Base-by-base conservation (phyloP, 2,329 filamentous ascomycete species). In the Ophiostoma populinum region DNA sequence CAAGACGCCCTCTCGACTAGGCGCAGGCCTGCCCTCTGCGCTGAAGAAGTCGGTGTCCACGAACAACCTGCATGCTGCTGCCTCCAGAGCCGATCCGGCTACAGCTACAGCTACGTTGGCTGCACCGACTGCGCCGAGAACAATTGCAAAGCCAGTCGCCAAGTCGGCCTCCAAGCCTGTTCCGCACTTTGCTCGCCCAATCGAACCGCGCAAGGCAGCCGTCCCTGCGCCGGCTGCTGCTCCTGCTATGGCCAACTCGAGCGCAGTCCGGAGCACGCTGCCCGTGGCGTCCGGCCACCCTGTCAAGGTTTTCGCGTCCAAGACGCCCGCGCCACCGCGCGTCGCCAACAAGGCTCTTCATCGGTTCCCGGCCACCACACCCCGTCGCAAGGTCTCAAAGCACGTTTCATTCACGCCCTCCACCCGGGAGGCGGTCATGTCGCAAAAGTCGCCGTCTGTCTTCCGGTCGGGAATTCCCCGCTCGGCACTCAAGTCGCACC, bases 331-430 rank as follows among this genome's bases (percentile, higher is more conserved):
- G 7, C 56, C 59, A 7, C 44, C 49, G 2, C 54, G 52, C 13
- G 50, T 65, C 10, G 51, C 63, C 7, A 61, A 71, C 21, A 72
- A 70, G 45, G 57, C 62, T 16, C 50, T 74, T 21, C 65, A 65
- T 34, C 50, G 59, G 3, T 51, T 63, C 13, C 62, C 67, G 6
- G 56, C 71, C 36, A 74, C 71, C 5, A 82, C 78, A 1, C 79
- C 78, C 7, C 74, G 75, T 21, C 67, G 74, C 17, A 80, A 74
- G 53, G 50, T 62, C 24, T 52, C 57, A 13, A 92, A 92, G 58
- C 76, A 70, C 37, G 81, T 92, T 24, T 75, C 80, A 34, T 93
- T 92, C 48, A 83, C 79, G 0, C 76, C 75, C 0, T 74, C 72
- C 41, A 75, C 75, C 24, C 67, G 80, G 42, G 56, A 57, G 13